Base-by-base conservation (phyloP, 2,329 filamentous ascomycete species). In the Cytospora chrysosperma region DNA sequence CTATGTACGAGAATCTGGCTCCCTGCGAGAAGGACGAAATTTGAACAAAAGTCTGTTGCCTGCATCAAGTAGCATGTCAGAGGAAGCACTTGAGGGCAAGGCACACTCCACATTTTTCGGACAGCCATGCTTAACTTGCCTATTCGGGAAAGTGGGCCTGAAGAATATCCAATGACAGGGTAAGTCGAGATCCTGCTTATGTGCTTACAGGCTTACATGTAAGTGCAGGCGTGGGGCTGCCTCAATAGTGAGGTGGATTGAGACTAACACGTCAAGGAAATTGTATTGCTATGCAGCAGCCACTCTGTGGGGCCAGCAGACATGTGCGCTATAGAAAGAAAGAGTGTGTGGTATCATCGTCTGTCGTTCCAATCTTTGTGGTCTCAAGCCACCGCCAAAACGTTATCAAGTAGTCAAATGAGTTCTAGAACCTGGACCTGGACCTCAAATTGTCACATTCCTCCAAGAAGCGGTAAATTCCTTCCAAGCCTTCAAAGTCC, bases 391-490 rank as follows among this genome's bases (percentile, higher is more conserved):
- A 60, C 15, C 40, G 4, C 19, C 47, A 49, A 34, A 28, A 19
- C 28, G 26, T 50, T 51, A 47, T 8, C 56, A 26, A 15, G 26
- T 15, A 24, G 34, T 65, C 57, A 63, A 59, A 59, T 24, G 37
- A 61, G 64, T 59, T 2, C 30, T 58, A 64, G 13, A 63, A 59
- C 34, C 56, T 60, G 24, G 26, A 51, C 50, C 60, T 59, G 24
- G 61, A 55, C 43, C 56, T 57, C 27, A 58, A 74, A 28, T 79
- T 78, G 65, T 86, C 83, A 68, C 84, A 87, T 69, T 85, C 84
- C 68, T 85, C 83, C 32, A 87, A 64, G 67, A 87, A 87, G 19
- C 79, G 77, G 70, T 86, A 84, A 40, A 87, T 81, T 5, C 83
- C 84, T 64, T 85, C 82, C 3, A 86, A 68, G 1, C 84, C 83